Conservation (phyloP, 768 basidiomycete species). For the Lepiota subincarnata region DNA sequence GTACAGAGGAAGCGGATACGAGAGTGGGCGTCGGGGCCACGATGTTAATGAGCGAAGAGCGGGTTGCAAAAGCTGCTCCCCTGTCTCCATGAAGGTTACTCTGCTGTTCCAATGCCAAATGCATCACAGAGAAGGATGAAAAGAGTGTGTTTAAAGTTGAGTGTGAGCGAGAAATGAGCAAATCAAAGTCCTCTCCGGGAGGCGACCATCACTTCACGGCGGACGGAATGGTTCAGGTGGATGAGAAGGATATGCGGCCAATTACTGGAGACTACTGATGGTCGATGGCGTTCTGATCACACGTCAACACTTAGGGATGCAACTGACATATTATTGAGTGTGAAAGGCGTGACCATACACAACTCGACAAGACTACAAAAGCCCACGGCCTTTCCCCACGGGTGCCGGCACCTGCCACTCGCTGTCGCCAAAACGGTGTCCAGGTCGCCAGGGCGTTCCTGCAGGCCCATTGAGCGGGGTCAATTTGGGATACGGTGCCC, state of each 20-base stretch:
- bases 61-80: background rate
- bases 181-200: slow-evolving; percentile 29
- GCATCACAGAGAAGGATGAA: slow-evolving; percentile 4
- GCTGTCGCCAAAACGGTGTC: background rate
- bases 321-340: background rate
- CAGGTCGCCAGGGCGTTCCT: slow-evolving; percentile 6
- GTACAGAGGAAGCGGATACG: slow-evolving; percentile 14
- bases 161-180: slow-evolving; percentile 2
- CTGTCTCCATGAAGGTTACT: background rate
- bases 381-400: slow-evolving; percentile 3
- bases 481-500: background rate
- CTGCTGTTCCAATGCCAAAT: slow-evolving; percentile 2
- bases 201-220: slow-evolving; percentile 27
- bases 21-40: slow-evolving; percentile 12
- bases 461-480: slow-evolving; percentile 1
- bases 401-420: slow-evolving; percentile 6
- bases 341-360: background rate
- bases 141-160: background rate
- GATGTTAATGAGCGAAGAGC: slow-evolving; percentile 7
- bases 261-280: background rate
- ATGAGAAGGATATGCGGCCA: background rate
- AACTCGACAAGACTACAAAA: background rate
- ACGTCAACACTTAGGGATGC: slow-evolving; percentile 1
- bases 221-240: slow-evolving; percentile 14
- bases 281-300: slow-evolving; percentile 3